Conservation (phyloP, 768 basidiomycete species). For the Coprinopsis sp. region DNA sequence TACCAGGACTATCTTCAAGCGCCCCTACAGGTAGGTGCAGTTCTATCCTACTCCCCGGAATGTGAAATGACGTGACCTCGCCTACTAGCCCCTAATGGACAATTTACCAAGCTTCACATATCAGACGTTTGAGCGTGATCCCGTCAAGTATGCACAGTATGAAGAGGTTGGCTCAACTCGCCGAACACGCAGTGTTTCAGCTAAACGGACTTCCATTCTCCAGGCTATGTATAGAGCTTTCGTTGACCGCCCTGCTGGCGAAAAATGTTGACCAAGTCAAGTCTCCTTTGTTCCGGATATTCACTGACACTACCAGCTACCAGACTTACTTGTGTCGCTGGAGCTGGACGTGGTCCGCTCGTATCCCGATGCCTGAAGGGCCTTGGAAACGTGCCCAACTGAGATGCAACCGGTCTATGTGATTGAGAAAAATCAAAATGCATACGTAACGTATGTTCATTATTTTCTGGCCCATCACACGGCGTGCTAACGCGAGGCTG, state of each 20-base stretch:
- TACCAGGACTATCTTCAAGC: slow-evolving; percentile 96
- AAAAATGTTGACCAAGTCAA: slow-evolving; percentile 51
- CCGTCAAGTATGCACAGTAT: slow-evolving; percentile 92
- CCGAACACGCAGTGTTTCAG: slow-evolving; percentile 4
- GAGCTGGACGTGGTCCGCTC: slow-evolving; percentile 92
- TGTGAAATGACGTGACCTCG: not conserved
- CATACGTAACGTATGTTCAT: slow-evolving; percentile 76
- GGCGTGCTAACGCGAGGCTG: slow-evolving; percentile 2
- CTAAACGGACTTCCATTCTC: not conserved
- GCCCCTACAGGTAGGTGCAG: slow-evolving; percentile 69
- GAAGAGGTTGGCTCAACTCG: slow-evolving; percentile 61
- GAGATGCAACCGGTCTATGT: slow-evolving; percentile 70
- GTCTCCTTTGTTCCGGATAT: not conserved
- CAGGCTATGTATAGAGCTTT: slow-evolving; percentile 83
- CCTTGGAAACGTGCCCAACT: slow-evolving; percentile 59
- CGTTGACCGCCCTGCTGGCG: slow-evolving; percentile 56
- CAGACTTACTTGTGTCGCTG: slow-evolving; percentile 87
- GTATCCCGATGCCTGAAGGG: slow-evolving; percentile 82
- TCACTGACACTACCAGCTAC: not conserved
- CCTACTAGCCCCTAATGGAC: slow-evolving; percentile 85
- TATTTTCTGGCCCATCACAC: slow-evolving; percentile 10
- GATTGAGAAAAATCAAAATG: slow-evolving; percentile 96
- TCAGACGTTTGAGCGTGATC: slow-evolving; percentile 97
- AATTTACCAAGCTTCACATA: slow-evolving; percentile 94
- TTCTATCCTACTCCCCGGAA: slow-evolving; percentile 1